Conservation (phyloP, 495 filamentous ascomycete genomes). For the Penicillium pancosmium region DNA sequence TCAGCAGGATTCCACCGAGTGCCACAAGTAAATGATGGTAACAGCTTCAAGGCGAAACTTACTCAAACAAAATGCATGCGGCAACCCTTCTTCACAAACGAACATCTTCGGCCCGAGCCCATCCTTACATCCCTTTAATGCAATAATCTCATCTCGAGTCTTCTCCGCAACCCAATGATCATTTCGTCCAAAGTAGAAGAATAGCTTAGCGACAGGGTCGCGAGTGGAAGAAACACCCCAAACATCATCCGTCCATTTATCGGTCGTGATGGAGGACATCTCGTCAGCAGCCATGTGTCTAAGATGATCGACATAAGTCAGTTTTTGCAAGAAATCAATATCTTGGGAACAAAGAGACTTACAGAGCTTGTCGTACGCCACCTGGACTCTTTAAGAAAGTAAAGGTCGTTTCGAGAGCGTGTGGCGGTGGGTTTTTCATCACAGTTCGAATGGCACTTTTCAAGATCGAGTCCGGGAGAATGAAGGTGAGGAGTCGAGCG, state of each 20-base stretch:
- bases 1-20: conserved; percentile 10
- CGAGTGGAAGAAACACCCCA: conserved; percentile 64
- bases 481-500: conserved; percentile 46
- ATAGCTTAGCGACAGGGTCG: conserved; percentile 58
- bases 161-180: conserved; percentile 84
- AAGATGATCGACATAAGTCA: not conserved
- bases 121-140: conserved; percentile 40
- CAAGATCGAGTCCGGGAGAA: conserved; percentile 49
- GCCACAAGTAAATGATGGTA: not conserved
- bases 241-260: conserved; percentile 77
- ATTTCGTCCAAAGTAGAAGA: conserved; percentile 76
- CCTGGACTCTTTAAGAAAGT: conserved; percentile 62
- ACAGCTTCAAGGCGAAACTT: conserved; percentile 33
- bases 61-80: conserved; percentile 84
- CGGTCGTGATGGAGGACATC: conserved; percentile 72
- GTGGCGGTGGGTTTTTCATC: conserved; percentile 53
- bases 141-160: conserved; percentile 75
- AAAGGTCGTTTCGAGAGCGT: conserved; percentile 62
- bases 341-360: conserved; percentile 22
- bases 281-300: conserved; percentile 73
- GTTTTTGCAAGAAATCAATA: too few relatives aligned
- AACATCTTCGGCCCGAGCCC: conserved; percentile 64
- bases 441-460: conserved; percentile 46
- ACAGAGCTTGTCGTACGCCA: conserved; percentile 72
- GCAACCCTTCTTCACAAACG: conserved; percentile 71